Evolutionary conservation across 176 grass and related monocot species (phyloP), one percentile per base, ranked within the genome.

Genomic region (Themeda triandra): DNA sequence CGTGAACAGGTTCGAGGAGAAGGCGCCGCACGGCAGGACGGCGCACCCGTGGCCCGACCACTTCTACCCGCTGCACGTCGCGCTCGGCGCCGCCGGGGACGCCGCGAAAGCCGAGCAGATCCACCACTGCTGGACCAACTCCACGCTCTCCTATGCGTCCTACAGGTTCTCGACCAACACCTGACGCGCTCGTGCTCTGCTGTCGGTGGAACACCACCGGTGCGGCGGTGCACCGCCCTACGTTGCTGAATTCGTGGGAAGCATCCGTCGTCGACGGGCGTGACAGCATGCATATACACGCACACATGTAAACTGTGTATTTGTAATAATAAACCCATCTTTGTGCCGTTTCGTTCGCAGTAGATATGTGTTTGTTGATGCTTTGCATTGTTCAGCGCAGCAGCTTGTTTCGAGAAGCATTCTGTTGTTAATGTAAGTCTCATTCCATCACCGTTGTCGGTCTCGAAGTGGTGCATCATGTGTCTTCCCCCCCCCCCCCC

Each of bases 1-100:
- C 30, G 87, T 93, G 75, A 95, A 89, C 15, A 78, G 80, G 30
- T 91, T 73, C 13, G 82, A 93, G 63, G 83, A 92, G 85, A 93
- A 54, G 87, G 82, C 89, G n/a, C 95, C 95, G 32, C 3, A 84
- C 77, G 91, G 15, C 56, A 98, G 56, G 88, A 78, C 80, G 79
- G 87, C 93, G 32, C 96, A 98, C 79, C 96, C 96, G 35, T 88
- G 29, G 87, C 89, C 96, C 2, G 96, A 98, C 46, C 96, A 98
- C 80, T 85, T 98, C 60, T 90, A 88, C 84, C 96, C 96, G 36
- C 74, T 98, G 80, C 96, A 98, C 63, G 91, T 98, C 67, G 96
- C 96, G 41, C 85, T 98, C 6, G 96, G 96, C 44, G 95, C 95
- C 13, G 92, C 95, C 15, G 95, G 95, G 2, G 89, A 89, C 17